Conservation (phyloP, 805 yeast genomes). For the Candida michaelii region DNA sequence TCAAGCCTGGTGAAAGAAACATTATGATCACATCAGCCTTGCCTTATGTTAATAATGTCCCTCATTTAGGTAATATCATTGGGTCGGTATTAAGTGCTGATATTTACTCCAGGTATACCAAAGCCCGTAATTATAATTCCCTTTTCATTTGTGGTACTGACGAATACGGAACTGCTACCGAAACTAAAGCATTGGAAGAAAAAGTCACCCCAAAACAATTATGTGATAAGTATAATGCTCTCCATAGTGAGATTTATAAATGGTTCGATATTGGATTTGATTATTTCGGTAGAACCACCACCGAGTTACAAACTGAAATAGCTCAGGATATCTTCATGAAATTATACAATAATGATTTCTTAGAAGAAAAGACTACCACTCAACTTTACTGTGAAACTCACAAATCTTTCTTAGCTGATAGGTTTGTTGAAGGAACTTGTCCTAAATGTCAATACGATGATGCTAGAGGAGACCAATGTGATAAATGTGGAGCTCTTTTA, state of each 20-base stretch:
- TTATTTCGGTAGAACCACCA: constrained; percentile 94
- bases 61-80: constrained; percentile 95
- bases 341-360: constrained; percentile 69
- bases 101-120: constrained; percentile 85
- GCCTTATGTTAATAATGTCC: constrained; percentile 97
- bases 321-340: constrained; percentile 90
- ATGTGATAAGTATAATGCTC: constrained; percentile 84
- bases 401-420: constrained; percentile 88
- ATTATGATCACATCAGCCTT: constrained; percentile 91
- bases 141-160: constrained; percentile 95
- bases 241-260: constrained; percentile 88
- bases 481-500: constrained; percentile 85
- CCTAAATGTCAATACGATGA: constrained; percentile 94
- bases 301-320: constrained; percentile 85
- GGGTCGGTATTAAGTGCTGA: constrained; percentile 96
- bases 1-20: constrained; percentile 72
- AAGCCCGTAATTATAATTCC: constrained; percentile 84
- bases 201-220: constrained; percentile 82
- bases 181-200: constrained; percentile 96
- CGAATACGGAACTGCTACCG: constrained; percentile 99
- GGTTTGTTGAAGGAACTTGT: constrained; percentile 97
- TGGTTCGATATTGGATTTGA: constrained; percentile 98
- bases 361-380: constrained; percentile 84
- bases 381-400: constrained; percentile 92
- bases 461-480: constrained; percentile 99